Conservation (phyloP, 2,329 filamentous ascomycete genomes). For the Pseudogymnoascus sp. region DNA sequence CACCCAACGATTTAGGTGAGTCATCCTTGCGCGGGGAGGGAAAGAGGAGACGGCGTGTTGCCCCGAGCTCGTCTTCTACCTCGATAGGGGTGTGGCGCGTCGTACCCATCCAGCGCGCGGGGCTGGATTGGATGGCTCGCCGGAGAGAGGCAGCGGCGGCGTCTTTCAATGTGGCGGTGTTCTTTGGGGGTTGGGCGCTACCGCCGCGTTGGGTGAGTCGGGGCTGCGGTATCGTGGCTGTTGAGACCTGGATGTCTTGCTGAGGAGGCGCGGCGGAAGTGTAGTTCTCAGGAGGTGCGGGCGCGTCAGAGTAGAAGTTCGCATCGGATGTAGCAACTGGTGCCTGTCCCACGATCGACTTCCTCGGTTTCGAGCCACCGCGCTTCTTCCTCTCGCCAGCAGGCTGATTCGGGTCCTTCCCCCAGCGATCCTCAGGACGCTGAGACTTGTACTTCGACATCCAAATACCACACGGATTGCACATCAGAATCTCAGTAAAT, state of each 20-base stretch:
- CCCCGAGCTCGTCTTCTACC: constrained; percentile 40
- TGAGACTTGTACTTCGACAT: constrained; percentile 80
- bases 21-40: constrained; percentile 64
- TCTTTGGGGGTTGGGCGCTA: constrained; percentile 22
- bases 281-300: constrained; percentile 37
- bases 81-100: constrained; percentile 46
- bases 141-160: constrained; percentile 25
- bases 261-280: constrained; percentile 7
- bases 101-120: constrained; percentile 39
- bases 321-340: constrained; percentile 42
- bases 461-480: constrained; percentile 96
- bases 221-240: not conserved
- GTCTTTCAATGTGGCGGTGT: constrained; percentile 25
- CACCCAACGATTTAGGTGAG: constrained; percentile 52
- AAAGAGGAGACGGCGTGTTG: constrained; percentile 64
- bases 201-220: constrained; percentile 17
- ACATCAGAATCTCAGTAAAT: constrained; percentile 69
- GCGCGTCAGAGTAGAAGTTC: constrained; percentile 45
- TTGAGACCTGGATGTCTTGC: constrained; percentile 4
- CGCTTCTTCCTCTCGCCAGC: constrained; percentile 41
- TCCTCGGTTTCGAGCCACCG: constrained; percentile 26
- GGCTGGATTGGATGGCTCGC: constrained; percentile 29
- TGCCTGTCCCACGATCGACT: constrained; percentile 11
- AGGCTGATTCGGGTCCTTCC: constrained; percentile 30
- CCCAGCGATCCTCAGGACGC: constrained; percentile 77